phyloP scores from a whole-genome alignment of 2,329 filamentous ascomycete genomes.

The Penicillium brasilianum region DNA sequence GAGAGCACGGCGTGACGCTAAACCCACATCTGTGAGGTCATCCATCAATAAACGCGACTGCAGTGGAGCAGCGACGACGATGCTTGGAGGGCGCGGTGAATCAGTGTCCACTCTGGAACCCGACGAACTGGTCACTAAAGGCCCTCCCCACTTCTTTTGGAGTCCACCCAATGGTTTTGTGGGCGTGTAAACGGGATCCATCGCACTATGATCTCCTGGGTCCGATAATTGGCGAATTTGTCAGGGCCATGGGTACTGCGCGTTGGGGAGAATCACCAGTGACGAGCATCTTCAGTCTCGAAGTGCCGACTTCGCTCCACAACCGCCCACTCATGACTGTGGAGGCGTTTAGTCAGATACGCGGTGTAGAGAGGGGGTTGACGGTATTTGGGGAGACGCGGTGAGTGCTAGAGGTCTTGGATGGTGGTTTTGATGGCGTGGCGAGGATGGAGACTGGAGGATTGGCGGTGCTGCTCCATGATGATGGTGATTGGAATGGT shows the following conservation, averaged over 20 bases:
- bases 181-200: constrained; percentile 21
- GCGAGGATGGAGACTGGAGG: not conserved
- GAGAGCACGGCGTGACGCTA: constrained; percentile 21
- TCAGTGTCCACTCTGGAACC: constrained; percentile 9
- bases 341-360: not conserved
- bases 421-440: not conserved
- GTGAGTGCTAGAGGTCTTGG: not conserved
- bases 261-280: not conserved
- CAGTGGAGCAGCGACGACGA: not conserved
- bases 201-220: constrained; percentile 23
- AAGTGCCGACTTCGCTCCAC: constrained; percentile 13
- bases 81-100: constrained; percentile 8
- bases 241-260: not conserved
- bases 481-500: constrained; percentile 1
- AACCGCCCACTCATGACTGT: not conserved
- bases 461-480: not conserved
- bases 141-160: not conserved
- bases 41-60: constrained; percentile 18
- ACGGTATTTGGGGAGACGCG: constrained; percentile 4
- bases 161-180: constrained; percentile 24
- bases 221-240: constrained; percentile 8
- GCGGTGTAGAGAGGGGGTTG: constrained; percentile 1
- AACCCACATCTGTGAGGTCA: not conserved
- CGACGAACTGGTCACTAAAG: not conserved
- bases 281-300: constrained; percentile 4